Base-by-base conservation (phyloP, 495 filamentous ascomycete species). In the Penicillium canescens region DNA sequence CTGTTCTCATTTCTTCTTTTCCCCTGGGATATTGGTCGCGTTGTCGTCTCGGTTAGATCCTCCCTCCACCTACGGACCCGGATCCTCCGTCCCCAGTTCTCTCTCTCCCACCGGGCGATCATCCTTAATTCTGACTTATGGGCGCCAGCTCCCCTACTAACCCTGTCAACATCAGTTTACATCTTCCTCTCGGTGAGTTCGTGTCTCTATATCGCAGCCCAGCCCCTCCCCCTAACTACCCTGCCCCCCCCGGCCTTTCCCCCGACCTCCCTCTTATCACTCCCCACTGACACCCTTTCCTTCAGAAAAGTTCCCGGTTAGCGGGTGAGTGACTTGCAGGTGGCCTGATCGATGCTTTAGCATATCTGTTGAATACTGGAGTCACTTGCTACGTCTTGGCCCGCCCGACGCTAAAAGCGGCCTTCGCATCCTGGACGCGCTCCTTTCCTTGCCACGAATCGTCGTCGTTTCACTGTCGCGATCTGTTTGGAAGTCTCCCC, bases 321-420 rank as follows among this genome's bases (percentile, higher is more conserved):
- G 53, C 49, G 63, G 65, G 55, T 53, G 56, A 61, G 50, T 57
- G 62, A 62, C 56, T 65, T 47, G 64, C 55, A 52, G 61, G 43
- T 42, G 50, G 39, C 45, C 41, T 59, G 51, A 67, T 70, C 63
- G 60, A 74, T 73, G 72, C 63, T 58, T 59, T 57, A 55, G 54
- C 46, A 59, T 59, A 62, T 54, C 56, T 60, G 33, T 53, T 60
- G 55, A 60, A 65, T 54, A 48, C 47, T 46, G 53, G 43, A 50
- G 44, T 54, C 58, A 65, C 66, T 66, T 65, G 65, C 56, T 65
- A 63, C 60, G 64, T 72, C 67, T 70, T 71, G 68, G 71, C 67
- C 65, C 67, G 57, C 67, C 61, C 70, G 60, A 66, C 71, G 67
- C 72, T 72, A 70, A 72, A 72, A 75, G 62, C 72, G 65, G 65